Evolutionary conservation across 305 asterid genomes (phyloP), one percentile per base, ranked within the genome.

Genomic region (Caryopteris hybrid): DNA sequence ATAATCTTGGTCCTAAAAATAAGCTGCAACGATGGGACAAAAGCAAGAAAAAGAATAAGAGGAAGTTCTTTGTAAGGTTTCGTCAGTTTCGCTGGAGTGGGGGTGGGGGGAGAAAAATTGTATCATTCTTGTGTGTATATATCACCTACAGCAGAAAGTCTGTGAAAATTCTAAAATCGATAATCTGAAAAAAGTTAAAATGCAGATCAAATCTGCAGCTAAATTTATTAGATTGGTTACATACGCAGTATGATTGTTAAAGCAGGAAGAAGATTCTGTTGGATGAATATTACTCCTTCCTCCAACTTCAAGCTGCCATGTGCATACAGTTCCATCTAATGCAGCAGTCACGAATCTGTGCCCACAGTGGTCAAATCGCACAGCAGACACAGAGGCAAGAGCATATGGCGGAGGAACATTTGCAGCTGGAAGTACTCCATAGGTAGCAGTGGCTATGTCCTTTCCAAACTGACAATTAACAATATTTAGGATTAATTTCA

Each of bases 301-400:
- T 77, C 99, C 99, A 66, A 94, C 99, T 85, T 95, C 99, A 77
- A 95, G 88, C 81, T 95, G 97, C 99, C 99, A 95, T 22, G 99
- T 86, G 80, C 95, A 86, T 41, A 89, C 96, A 65, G 95, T 95
- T 83, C 99, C 99, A 80, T 95, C 97, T 76, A 79, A 82, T 75
- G 98, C 97, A 50, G 87, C 95, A 78, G 97, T 91, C 62, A 81
- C 98, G 66, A 95, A 95, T 73, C 98, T 85, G 56, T 91, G 98
- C 62, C 99, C 99, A 77, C 87, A 89, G 77, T 82, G 86, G 75
- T 91, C 98, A 77, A 95, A 95, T 63, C 79, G 83, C 81, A 91
- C 89, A 13, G 98, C 82, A 73, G 98, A 88, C 52, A 95, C 87
- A 65, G 98, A 91, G 70, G 98, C 94, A 76, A 91, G 90, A 70